Conservation (phyloP, 805 yeast species). For the fission yeast (Schizosaccharomyces pombe) region DNA sequence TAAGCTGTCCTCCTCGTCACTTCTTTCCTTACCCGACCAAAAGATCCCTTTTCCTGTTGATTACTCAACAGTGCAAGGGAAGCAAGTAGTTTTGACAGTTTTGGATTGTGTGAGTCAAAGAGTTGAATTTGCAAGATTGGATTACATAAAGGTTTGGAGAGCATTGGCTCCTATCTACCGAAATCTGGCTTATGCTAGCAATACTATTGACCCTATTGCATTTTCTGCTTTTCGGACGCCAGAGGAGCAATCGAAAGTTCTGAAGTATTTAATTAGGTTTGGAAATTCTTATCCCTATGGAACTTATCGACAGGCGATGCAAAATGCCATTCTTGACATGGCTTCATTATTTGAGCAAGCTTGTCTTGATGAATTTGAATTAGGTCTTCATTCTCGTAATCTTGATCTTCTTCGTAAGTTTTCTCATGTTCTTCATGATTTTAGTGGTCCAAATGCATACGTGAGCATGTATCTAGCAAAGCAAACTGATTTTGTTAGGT, state of each 20-base stretch:
- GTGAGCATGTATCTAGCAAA: slow-evolving; percentile 14
- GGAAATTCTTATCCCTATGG: background rate
- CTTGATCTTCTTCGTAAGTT: slow-evolving; percentile 18
- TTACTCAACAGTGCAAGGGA: background rate
- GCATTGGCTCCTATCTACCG: slow-evolving; percentile 22
- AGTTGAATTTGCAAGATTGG: background rate
- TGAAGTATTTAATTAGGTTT: slow-evolving; percentile 21
- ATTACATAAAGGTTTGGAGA: slow-evolving; percentile 14
- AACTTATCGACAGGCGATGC: slow-evolving; percentile 10
- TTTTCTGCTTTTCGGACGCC: slow-evolving; percentile 27
- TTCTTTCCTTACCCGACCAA: background rate
- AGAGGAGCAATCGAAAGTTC: slow-evolving; percentile 26
- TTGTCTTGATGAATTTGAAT: slow-evolving; percentile 40
- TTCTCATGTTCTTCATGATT: slow-evolving; percentile 15
- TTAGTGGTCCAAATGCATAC: slow-evolving; percentile 17
- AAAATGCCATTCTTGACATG: slow-evolving; percentile 18
- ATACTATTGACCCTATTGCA: slow-evolving; percentile 23
- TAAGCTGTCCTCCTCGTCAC: too few species aligned
- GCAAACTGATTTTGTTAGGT: slow-evolving; percentile 9
- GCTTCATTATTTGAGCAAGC: slow-evolving; percentile 53
- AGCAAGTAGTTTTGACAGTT: background rate
- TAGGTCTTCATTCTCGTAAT: slow-evolving; percentile 27
- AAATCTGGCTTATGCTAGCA: slow-evolving; percentile 22
- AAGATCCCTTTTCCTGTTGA: background rate
- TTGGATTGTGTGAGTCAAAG: background rate